Percentiles rank a stretch among this genome's conserved stretches.
Evolutionary conservation across 169 alveolate genomes (phyloP).

Genomic region (Theileria equi): DNA sequence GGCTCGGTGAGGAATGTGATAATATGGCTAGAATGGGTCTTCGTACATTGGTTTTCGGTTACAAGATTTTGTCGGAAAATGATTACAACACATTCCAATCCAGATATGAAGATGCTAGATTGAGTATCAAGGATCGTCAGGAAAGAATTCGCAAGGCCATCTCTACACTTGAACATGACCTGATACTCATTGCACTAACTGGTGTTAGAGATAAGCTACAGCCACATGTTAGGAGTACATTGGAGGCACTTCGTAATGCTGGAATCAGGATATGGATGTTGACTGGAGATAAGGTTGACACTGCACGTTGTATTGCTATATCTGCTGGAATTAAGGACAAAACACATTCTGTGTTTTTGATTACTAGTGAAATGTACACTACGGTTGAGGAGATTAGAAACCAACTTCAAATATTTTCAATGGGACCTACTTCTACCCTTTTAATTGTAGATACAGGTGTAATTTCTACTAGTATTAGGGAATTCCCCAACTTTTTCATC

Average conservation of each 20-base stretch:
- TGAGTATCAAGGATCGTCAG: constrained; percentile 67
- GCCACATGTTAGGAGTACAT: constrained; percentile 88
- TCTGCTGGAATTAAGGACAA: constrained; percentile 91
- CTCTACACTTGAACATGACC: constrained; percentile 78
- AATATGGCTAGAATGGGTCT: constrained; percentile 92
- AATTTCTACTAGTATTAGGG: constrained; percentile 69
- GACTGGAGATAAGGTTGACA: constrained; percentile 99
- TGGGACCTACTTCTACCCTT: constrained; percentile 67
- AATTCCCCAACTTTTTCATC: constrained; percentile 77
- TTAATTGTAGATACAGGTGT: constrained; percentile 86
- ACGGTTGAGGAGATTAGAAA: constrained; percentile 25
- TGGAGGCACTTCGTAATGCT: constrained; percentile 92
- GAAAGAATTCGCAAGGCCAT: constrained; percentile 60
- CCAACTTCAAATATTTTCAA: constrained; percentile 63
- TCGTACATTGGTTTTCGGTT: constrained; percentile 93
- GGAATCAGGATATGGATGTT: constrained; percentile 98
- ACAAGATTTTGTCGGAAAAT: constrained; percentile 83
- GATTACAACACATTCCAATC: constrained; percentile 77
- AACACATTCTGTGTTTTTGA: constrained; percentile 63
- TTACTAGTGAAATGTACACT: constrained; percentile 55
- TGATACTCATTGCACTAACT: constrained; percentile 89
- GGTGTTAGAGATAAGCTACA: constrained; percentile 97
- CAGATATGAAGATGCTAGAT: constrained; percentile 60
- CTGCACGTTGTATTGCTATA: constrained; percentile 97
- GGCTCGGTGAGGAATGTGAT: constrained; percentile 87